Conservation (phyloP, 805 yeast species). For the Suhomyces vadensis region DNA sequence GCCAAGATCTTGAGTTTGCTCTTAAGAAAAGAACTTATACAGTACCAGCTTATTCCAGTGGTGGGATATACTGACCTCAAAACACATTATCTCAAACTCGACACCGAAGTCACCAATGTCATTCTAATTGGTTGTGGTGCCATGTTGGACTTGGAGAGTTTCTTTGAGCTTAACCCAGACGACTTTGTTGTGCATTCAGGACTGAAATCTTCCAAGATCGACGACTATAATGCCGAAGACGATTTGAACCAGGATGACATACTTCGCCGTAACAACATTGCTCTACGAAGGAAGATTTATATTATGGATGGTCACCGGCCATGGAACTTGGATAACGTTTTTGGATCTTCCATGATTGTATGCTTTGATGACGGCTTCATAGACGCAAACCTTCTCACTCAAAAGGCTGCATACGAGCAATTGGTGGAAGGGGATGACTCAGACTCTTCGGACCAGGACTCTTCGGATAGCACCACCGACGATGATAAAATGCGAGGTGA, state of each 20-base stretch:
- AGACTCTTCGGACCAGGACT: slow-evolving; percentile 37
- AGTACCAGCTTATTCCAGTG: slow-evolving; percentile 87
- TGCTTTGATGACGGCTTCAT: slow-evolving; percentile 88
- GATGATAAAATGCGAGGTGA: slow-evolving; percentile 32
- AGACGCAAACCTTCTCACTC: slow-evolving; percentile 56
- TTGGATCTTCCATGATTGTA: slow-evolving; percentile 72
- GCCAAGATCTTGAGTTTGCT: slow-evolving; percentile 71
- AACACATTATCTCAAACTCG: slow-evolving; percentile 61
- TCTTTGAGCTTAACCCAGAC: slow-evolving; percentile 62
- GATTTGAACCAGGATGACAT: slow-evolving; percentile 21
- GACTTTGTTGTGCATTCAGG: slow-evolving; percentile 44
- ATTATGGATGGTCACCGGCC: slow-evolving; percentile 93
- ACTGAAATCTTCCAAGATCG: neutral
- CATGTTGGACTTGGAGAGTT: slow-evolving; percentile 77
- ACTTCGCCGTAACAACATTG: slow-evolving; percentile 15
- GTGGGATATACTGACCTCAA: slow-evolving; percentile 85
- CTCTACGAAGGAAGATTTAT: slow-evolving; percentile 61
- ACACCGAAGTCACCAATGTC: slow-evolving; percentile 72
- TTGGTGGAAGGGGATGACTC: slow-evolving; percentile 43
- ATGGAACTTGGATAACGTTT: slow-evolving; percentile 92
- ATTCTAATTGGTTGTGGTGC: slow-evolving; percentile 92
- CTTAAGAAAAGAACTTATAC: slow-evolving; percentile 78
- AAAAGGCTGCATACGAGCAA: slow-evolving; percentile 61
- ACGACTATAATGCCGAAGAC: slow-evolving; percentile 14
- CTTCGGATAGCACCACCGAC: slow-evolving; percentile 28